Conservation (phyloP, 2,329 filamentous ascomycete genomes). For the Beauveria sp. region DNA sequence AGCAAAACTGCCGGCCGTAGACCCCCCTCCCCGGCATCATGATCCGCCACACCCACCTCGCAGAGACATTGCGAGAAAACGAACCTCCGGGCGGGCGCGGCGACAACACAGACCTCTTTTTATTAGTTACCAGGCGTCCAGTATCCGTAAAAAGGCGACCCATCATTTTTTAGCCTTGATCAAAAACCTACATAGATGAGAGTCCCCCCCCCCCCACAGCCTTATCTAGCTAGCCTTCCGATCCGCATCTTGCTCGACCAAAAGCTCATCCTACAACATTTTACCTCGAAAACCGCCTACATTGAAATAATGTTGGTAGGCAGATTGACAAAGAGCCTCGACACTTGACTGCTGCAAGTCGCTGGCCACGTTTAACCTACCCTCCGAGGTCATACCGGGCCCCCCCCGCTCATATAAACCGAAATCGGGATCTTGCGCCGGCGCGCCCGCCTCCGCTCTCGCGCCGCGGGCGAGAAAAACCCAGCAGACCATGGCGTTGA, state of each 20-base stretch:
- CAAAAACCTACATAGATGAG: neutral
- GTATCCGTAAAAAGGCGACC: too few species aligned
- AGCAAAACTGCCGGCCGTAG: neutral
- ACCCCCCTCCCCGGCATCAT: constrained; percentile 2
- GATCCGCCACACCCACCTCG: neutral
- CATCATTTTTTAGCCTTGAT: neutral
- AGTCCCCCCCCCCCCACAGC: neutral
- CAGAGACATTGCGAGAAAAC: neutral
- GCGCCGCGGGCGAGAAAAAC: neutral
- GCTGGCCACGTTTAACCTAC: too few species aligned
- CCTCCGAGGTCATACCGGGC: too few species aligned
- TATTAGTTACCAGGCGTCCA: too few species aligned
- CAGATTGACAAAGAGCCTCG: too few species aligned
- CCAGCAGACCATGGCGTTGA: constrained; percentile 19
- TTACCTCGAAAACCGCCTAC: too few species aligned
- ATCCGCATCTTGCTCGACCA: neutral
- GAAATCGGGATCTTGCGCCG: too few species aligned
- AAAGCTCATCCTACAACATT: too few species aligned
- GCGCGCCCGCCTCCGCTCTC: too few species aligned
- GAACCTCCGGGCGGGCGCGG: neutral
- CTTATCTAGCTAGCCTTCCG: neutral
- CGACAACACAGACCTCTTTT: neutral
- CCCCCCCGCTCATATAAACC: too few species aligned
- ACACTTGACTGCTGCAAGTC: too few species aligned
- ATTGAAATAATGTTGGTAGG: too few species aligned